Base-by-base conservation (phyloP, 768 basidiomycete genomes). In the Coprinopsis cinerea region DNA sequence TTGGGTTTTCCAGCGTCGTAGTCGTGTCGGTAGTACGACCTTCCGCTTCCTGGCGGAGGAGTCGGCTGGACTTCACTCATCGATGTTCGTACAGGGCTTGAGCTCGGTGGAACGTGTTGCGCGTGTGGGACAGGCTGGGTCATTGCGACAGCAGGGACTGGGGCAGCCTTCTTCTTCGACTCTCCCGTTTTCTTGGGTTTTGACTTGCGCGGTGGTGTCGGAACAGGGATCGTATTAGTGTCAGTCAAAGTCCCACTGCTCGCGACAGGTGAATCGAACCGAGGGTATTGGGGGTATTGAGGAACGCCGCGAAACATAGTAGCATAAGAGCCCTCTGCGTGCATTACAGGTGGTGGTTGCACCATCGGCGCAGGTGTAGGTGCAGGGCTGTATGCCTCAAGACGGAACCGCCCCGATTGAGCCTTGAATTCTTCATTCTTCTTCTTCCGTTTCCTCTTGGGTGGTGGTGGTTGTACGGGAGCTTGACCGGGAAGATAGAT, bases 371-470 rank as follows among this genome's bases (percentile, higher is more conserved):
- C 30, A 10, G 37, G 37, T 39, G 37, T 20, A 20, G 37, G 18
- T 7, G 37, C 18, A 39, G 37, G 9, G 18, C 18, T 9, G 25
- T 43, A 24, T 22, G 22, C 22, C 9, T 63, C 52, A n/a, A 82
- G 57, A 42, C 78, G 76, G 62, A 82, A 83, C 26, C 71, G 70
- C 37, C 66, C 64, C 35, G 53, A 45, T 15, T 51, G 50, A 13
- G 20, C 35, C 30, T 45, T 27, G 25, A 25, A 51, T 26, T 35
- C 22, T n/a, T 44, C 50, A 36, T 39, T 37, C n/a, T 51, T 45
- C 44, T 46, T 59, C 36, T 59, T 52, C 11, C 50, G 22, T 48
- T 64, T 62, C 54, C 52, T 59, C 6, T 15, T n/a, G 23, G 53
- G 53, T 54, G 56, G 5, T 53, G 50, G 25, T 50, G 4, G 9